Evolutionary conservation across 2,329 filamentous ascomycete genomes (phyloP), one percentile per base, ranked within the genome.

Genomic region (Dothistroma septosporum): DNA sequence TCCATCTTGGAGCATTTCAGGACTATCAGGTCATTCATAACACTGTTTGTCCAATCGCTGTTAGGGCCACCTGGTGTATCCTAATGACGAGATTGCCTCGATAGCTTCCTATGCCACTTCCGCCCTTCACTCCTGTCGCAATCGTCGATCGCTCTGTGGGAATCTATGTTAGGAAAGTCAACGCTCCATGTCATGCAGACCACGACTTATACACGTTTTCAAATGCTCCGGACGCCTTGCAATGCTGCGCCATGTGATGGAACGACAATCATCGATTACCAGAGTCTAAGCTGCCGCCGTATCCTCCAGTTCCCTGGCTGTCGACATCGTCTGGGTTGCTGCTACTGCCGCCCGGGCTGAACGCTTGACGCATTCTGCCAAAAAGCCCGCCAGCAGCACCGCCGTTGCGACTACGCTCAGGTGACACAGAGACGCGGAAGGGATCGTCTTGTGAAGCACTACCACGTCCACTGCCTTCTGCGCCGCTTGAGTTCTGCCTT

Each of bases 341-440:
- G 24, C 33, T 28, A 53, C 50, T 58, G 49, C 63, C 61, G 41
- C 59, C 53, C 21, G 54, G 52, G 35, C 47, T 57, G 53, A 74
- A 74, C 12, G 70, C 70, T 49, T 73, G 66, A 12, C 72, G 67
- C 71, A 74, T 73, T n/a, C 72, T 64, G 21, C 63, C 65, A 58
- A 72, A 73, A 41, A 72, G 63, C 33, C 70, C 67, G 10, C 63
- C 65, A 35, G 56, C 46, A 35, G 56, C 53, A 10, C 46, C 60
- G 44, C 60, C 55, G 44, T 60, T 60, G n/a, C 59, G 59, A 28
- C 61, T 57, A 21, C 59, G 59, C 10, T 58, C 57, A 19, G 68
- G 66, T 5, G 64, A 63, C 21, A 68, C 62, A 11, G 64, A 59
- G 11, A 66, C 57, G 10, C 55, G 58, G 49, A 63, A 68, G 14